These are phyloP conservation scores for Fusarium ambrosium DNA, from an alignment of 2,329 filamentous ascomycete species.

Conservation along the genomic window DNA sequence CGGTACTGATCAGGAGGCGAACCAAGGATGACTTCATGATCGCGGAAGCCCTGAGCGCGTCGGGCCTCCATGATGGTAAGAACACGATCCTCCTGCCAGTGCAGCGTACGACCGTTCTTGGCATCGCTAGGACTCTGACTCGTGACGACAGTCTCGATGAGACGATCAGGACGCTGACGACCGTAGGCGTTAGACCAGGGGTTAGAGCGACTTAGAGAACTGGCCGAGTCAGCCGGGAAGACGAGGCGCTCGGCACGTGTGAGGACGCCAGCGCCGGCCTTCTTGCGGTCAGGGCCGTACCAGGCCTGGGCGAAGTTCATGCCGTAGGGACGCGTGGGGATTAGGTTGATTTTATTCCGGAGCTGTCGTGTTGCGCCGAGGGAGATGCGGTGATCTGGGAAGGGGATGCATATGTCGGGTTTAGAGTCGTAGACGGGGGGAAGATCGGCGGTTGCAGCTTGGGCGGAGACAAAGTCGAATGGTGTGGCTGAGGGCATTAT, in stretches of 20 bases:
- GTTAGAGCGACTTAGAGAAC: slow-evolving; percentile 54
- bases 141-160: slow-evolving; percentile 77
- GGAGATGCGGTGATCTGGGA: slow-evolving; percentile 76
- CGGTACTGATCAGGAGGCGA: slow-evolving; percentile 67
- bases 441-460: slow-evolving; percentile 70
- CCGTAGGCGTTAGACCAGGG: slow-evolving; percentile 62
- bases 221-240: slow-evolving; percentile 53
- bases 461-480: slow-evolving; percentile 69
- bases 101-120: slow-evolving; percentile 67
- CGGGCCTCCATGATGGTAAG: slow-evolving; percentile 76
- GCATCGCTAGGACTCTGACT: slow-evolving; percentile 63
- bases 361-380: slow-evolving; percentile 54
- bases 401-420: slow-evolving; percentile 71
- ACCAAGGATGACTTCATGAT: slow-evolving; percentile 79
- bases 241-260: slow-evolving; percentile 54
- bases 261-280: slow-evolving; percentile 51
- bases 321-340: slow-evolving; percentile 71
- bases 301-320: slow-evolving; percentile 66
- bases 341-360: slow-evolving; percentile 64
- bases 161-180: slow-evolving; percentile 63
- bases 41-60: slow-evolving; percentile 77
- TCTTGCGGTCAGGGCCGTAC: slow-evolving; percentile 49
- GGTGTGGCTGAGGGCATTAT: slow-evolving; percentile 61
- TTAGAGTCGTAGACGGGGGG: slow-evolving; percentile 73
- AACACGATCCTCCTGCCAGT: slow-evolving; percentile 75